Base-by-base conservation (phyloP, 352 stramenopile species). In the Globisporangium nodosum region DNA sequence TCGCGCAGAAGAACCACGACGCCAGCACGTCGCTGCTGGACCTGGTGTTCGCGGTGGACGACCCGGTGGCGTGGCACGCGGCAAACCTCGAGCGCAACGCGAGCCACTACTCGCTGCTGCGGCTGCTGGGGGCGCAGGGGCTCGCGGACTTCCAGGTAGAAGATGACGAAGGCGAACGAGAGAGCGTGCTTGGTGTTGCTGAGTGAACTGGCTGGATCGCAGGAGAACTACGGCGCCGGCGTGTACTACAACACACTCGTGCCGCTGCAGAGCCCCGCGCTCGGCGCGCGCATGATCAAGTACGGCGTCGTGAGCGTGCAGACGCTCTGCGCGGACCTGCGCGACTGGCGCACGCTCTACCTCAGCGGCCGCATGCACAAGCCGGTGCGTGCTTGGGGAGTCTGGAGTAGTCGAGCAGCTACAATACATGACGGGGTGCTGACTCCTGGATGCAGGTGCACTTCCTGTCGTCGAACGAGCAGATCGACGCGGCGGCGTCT, bases 201-300 rank as follows among this genome's bases (percentile, higher is more conserved):
- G 31, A 37, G 16, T 40, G 40, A 5, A 15, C 37, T 43, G 11
- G 3, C 37, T 43, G 37, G 12, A 24, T 55, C 49, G 15, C 52
- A 84, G 69, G 74, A 92, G 40, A 88, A 89, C 20, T 88, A 87
- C 40, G 85, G 85, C 45, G 85, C 85, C 5, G 82, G 80, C 1
- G 61, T 92, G 9, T 95, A 95, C 64, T 95, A 93, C 71, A 95
- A 95, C 52, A 93, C 85, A 8, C 69, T 93, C 74, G 78, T 90
- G 56, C 77, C 77, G 42, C 57, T 91, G 39, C 68, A 64, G 27
- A 80, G 73, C 52, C 71, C 81, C n/a, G 45, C 64, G 37, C 71
- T 90, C 37, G 76, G 81, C 27, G 81, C 63, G 6, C 81, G 87
- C 40, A 63, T 92, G 51, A 87, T 96, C 62, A 96, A 96, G 71